These are phyloP conservation scores for Fistulifera solaris DNA, from an alignment of 108 stramenopile species.

Conservation along the genomic window DNA sequence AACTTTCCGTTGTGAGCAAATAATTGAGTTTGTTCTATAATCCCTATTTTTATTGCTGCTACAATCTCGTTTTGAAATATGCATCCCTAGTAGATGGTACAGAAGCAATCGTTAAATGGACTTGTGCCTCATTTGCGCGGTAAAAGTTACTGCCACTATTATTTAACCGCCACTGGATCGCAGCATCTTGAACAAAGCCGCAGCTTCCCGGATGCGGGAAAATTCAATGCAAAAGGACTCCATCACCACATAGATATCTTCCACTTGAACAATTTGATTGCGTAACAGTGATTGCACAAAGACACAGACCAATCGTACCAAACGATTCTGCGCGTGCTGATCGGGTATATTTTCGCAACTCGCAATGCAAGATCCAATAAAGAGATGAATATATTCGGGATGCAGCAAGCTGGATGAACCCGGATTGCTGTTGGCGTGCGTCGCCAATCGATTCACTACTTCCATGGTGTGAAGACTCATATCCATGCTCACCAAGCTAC, in stretches of 20 bases:
- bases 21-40: too few species aligned
- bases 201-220: slow-evolving; percentile 90
- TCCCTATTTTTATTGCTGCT: too few species aligned
- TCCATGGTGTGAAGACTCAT: slow-evolving; percentile 97
- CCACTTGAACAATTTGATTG: slow-evolving; percentile 87
- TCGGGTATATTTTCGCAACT: slow-evolving; percentile 90
- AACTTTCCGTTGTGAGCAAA: too few species aligned
- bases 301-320: slow-evolving; percentile 95
- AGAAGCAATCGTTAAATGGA: too few species aligned
- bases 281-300: slow-evolving; percentile 92
- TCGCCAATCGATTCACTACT: slow-evolving; percentile 86
- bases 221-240: slow-evolving; percentile 97
- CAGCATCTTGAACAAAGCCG: slow-evolving; percentile 82
- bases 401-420: slow-evolving; percentile 40
- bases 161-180: slow-evolving; percentile 8
- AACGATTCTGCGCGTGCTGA: slow-evolving; percentile 88
- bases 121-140: too few species aligned
- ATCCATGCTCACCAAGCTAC: slow-evolving; percentile 93
- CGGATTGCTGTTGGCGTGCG: slow-evolving; percentile 14
- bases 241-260: slow-evolving; percentile 90
- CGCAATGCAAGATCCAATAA: slow-evolving; percentile 91
- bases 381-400: slow-evolving; percentile 92
- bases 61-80: too few species aligned
- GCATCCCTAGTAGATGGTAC: too few species aligned
- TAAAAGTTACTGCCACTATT: too few species aligned